Base-by-base conservation (phyloP, 257 asterid species). In the Haberlea rhodopensis region DNA sequence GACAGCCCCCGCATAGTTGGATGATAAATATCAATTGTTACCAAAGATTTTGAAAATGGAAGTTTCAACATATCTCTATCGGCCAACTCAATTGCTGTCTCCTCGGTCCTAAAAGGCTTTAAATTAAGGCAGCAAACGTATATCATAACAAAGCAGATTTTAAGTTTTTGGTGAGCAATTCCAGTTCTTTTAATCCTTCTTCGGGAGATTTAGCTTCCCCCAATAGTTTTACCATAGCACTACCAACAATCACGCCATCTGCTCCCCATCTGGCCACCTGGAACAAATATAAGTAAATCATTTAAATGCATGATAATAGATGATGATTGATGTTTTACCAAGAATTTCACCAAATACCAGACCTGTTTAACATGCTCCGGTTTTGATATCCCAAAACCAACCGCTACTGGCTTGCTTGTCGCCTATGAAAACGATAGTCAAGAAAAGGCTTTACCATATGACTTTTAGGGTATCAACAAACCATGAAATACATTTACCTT, bases 241-340 rank as follows among this genome's bases (percentile, higher is more conserved):
- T 90, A 1, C 97, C 97, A 49, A 90, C 90, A 65, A 90, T 90
- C 70, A 90, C 96, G 2, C 97, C 97, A 25, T 87, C 97, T 19
- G 97, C 97, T 72, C 97, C 97, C 96, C 97, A 90, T 51, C 69
- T 84, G 3, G 85, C 92, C 64, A 90, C 80, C 97, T 90, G 87
- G 27, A 63, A 53, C 8, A n/a, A 40, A 60, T 13, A 22, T 6
- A 0, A 16, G 31, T 4, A 25, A 11, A 37, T 13, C 49, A 15
- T 40, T 37, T 20, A 28, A 20, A 45, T 23, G 23, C 19, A 40
- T 31, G 10, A 49, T 16, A 51, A 5, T 63, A 19, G 29, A 43
- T 46, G 11, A 10, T 53, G 19, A 64, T 51, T 24, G 31, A 18
- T 24, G 52, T 26, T 7, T 40, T 26, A 8, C 9, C 9, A 25